Conservation (phyloP, 2,329 filamentous ascomycete species). For the Ophidiomyces ophidiicola region DNA sequence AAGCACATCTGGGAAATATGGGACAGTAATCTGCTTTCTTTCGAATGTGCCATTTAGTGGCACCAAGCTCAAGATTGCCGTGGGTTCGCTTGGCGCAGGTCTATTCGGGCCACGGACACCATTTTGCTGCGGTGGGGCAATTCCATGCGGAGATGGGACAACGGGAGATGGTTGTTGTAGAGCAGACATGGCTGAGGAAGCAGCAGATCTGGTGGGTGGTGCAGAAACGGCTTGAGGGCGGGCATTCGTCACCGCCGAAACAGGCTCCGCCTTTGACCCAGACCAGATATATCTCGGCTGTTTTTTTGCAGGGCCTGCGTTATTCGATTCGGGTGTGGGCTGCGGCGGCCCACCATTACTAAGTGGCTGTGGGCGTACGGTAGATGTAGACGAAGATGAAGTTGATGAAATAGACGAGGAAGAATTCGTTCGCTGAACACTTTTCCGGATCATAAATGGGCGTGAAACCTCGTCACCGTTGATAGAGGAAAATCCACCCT, state of each 20-base stretch:
- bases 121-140: conserved; percentile 51
- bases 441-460: conserved; percentile 84
- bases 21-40: conserved; percentile 87
- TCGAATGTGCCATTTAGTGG: conserved; percentile 96
- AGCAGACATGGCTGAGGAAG: conserved; percentile 50
- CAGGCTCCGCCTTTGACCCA: conserved; percentile 52
- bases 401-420: conserved; percentile 65
- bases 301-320: conserved; percentile 37
- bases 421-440: conserved; percentile 74
- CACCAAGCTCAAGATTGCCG: conserved; percentile 70
- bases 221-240: conserved; percentile 51
- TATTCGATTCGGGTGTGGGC: conserved; percentile 28
- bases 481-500: conserved; percentile 56
- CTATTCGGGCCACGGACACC: conserved; percentile 37
- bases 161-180: conserved; percentile 51
- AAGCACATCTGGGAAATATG: conserved; percentile 84
- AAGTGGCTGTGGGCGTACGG: conserved; percentile 23
- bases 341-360: conserved; percentile 30
- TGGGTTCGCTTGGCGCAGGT: conserved; percentile 42
- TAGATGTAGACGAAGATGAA: conserved; percentile 44
- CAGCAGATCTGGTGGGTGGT: conserved; percentile 45
- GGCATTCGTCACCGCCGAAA: conserved; percentile 49
- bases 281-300: conserved; percentile 48
- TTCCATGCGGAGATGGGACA: conserved; percentile 56
- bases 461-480: conserved; percentile 72